Evolutionary conservation across 371 early-diverging fungal genomes (phyloP).

Genomic region (Mortierella sp.): DNA sequence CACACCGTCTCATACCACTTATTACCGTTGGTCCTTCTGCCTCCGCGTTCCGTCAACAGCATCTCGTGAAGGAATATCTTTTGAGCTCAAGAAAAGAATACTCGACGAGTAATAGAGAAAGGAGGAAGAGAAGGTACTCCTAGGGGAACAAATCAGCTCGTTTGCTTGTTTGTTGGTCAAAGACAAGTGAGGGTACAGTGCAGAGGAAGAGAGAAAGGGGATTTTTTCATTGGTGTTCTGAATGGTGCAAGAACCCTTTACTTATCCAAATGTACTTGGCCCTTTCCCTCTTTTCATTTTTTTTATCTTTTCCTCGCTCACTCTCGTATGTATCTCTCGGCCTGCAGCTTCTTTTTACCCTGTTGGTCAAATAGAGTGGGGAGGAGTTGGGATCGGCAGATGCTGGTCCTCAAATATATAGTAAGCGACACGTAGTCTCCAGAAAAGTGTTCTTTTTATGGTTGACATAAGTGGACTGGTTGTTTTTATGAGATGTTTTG

Average conservation of each 20-base stretch:
- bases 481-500: not conserved
- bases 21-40: not conserved
- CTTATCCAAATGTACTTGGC: not conserved
- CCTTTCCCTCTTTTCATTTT: constrained; percentile 1
- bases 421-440: not conserved
- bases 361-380: not conserved
- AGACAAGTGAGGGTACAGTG: not conserved
- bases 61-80: not conserved
- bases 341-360: not conserved
- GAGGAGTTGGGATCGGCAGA: constrained; percentile 2
- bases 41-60: not conserved
- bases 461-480: not conserved
- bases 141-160: not conserved
- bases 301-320: not conserved
- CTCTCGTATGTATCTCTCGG: not conserved
- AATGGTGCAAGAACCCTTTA: not conserved
- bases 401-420: not conserved
- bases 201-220: not conserved
- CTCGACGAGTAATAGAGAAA: not conserved
- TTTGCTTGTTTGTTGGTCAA: constrained; percentile 3
- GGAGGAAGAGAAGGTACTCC: no score
- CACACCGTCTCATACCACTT: not conserved
- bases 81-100: not conserved
- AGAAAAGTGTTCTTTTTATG: not conserved
- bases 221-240: not conserved